Evolutionary conservation across 1,139 yeast genomes (phyloP), one percentile per base, ranked within the genome.

Genomic region (Candida neerlandica): DNA sequence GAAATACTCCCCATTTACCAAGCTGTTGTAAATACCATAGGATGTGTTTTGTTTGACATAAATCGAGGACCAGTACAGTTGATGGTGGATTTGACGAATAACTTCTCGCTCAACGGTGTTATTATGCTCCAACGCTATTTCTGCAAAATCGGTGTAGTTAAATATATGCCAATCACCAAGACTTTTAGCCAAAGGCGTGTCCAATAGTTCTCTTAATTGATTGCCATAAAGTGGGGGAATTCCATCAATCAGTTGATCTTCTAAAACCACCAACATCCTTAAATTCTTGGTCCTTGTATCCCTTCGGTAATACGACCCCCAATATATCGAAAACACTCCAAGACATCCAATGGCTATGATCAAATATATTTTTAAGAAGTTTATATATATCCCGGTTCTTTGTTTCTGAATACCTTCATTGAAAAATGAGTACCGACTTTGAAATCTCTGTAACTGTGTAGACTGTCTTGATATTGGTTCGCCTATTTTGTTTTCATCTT

Each of bases 81-180:
- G 81, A 51, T 74, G 77, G 58, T 77, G 79, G 4, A 78, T 65
- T 49, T 66, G 65, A 15, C 71, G 57, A 18, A 47, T 47, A 19
- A 77, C 56, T 56, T 70, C 77, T 41, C 62, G 63, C 48, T 54
- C 66, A 12, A 63, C 56, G n/a, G 70, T 64, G 44, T 70, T 69
- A 41, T 65, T 58, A 46, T 70, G 66, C 6, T 57, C 53, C 0
- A 58, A 57, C n/a, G 80, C 79, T 44, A 60, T 55, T n/a, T 54
- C 50, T 48, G 57, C 55, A 56, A 75, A 60, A 55, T 65, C 63
- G 44, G 65, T 62, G 56, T 65, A 46, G 55, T 65, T 58, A 46
- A 52, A 64, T 10, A 75, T 49, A 5, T 63, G 58, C 85, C 85
- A 83, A 14, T 70, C 68, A 1, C 80, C 82, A n/a, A 59, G 50